These are phyloP conservation scores for Saccharomycopsis vini DNA, from an alignment of 805 yeast species.

Conservation along the genomic window DNA sequence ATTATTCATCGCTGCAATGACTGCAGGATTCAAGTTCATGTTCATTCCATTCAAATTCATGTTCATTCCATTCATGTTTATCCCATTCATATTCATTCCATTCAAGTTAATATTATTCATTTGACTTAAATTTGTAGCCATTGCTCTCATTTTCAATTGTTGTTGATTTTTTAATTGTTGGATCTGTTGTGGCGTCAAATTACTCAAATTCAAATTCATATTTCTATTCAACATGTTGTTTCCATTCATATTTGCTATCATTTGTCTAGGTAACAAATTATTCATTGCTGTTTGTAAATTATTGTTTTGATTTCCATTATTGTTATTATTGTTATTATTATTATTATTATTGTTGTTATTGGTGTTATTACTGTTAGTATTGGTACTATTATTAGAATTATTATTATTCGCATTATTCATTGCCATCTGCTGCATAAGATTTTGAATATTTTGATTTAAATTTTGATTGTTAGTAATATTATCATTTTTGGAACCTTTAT, in stretches of 20 bases:
- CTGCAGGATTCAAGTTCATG: too few species aligned
- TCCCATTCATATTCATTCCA: neutral
- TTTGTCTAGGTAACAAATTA: too few species aligned
- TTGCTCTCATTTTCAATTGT: neutral
- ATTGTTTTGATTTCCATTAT: neutral
- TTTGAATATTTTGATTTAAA: neutral
- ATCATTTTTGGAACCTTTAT: neutral
- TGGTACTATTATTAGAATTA: neutral
- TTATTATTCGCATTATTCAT: neutral
- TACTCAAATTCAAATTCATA: neutral
- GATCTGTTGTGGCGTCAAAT: slow-evolving; percentile 6
- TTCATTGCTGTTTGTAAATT: neutral
- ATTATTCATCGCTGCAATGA: neutral
- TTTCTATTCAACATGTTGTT: neutral
- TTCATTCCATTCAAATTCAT: neutral
- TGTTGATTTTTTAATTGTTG: slow-evolving; percentile 1
- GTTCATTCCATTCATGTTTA: slow-evolving; percentile 2
- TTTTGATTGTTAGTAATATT: slow-evolving; percentile 1
- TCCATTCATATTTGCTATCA: neutral
- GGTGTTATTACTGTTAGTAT: slow-evolving; percentile 13
- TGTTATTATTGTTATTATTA: too few species aligned
- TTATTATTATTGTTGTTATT: neutral
- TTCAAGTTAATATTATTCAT: neutral
- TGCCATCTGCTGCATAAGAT: slow-evolving; percentile 5
- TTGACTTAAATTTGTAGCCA: slow-evolving; percentile 1